Base-by-base conservation (phyloP, 1,139 yeast species). In the Ashbya aceris region DNA sequence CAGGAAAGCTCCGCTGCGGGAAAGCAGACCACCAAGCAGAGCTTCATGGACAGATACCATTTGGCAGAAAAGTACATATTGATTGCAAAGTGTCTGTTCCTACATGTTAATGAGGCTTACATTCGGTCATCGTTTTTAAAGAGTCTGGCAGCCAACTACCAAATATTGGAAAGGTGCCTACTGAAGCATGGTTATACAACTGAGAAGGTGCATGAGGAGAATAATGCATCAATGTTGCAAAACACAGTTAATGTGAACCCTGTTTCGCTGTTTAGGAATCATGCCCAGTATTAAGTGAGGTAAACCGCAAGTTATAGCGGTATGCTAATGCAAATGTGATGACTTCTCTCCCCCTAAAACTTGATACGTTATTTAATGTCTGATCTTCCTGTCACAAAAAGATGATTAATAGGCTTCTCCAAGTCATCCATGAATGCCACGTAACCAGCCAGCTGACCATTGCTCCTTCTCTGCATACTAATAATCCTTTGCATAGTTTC, bases 271-370 rank as follows among this genome's bases (percentile, higher is more conserved):
- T 17, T 17, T 17, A 17, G 23, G 6, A 17, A 17, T 6, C 23
- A 17, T 17, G 23, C 23, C 23, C 23, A 17, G 23, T 17, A 29
- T 29, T 29, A n/a, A 29, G 5, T 29, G 11, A 29, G 3, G 11
- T 29, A 7, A 7, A 4, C 31, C 31, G 13, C 31, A 7, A n/a
- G 6, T 12, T n/a, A n/a, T n/a, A 4, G 31, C 11, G 13, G 31
- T 29, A 29, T 29, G 6, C 31, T 29, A 29, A 29, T 29, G 13
- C 31, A 50, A 80, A 76, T 43, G 55, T 59, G 20, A 67, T 58
- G 3, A 65, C 60, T 43, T 69, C 68, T 47, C 71, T 71, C 13
- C 76, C 76, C 51, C 77, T 79, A 58, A 83, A 76, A 48, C 6
- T 17, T 6, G 23, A 17, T 17, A 17, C 23, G 23, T 17, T 17